Evolutionary conservation across 768 basidiomycete genomes (phyloP).

Genomic region (Clathrus columnatus): DNA sequence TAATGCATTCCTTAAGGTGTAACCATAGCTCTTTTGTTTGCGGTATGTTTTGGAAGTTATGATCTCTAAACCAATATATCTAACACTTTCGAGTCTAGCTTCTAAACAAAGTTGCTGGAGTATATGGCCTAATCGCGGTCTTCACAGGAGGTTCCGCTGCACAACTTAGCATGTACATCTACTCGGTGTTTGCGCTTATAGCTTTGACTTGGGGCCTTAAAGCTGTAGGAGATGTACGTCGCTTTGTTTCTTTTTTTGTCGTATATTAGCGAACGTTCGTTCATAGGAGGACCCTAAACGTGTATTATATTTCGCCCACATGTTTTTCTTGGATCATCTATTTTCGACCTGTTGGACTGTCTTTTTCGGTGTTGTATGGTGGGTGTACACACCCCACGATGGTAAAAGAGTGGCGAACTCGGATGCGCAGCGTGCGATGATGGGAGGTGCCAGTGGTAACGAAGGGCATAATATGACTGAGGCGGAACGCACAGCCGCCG

Average conservation of each 20-base stretch:
- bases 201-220: slow-evolving; percentile 82
- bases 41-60: slow-evolving; percentile 41
- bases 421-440: slow-evolving; percentile 79
- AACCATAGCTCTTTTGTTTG: slow-evolving; percentile 80
- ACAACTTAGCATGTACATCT: slow-evolving; percentile 88
- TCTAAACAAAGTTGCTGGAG: slow-evolving; percentile 95
- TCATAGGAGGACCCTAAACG: slow-evolving; percentile 78
- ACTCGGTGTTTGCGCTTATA: slow-evolving; percentile 76
- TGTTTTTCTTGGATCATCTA: slow-evolving; percentile 88
- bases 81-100: slow-evolving; percentile 33
- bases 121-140: slow-evolving; percentile 91
- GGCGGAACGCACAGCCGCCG: slow-evolving; percentile 60
- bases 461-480: slow-evolving; percentile 46
- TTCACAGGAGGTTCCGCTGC: slow-evolving; percentile 87
- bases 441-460: slow-evolving; percentile 46
- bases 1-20: slow-evolving; percentile 37
- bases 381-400: slow-evolving; percentile 86
- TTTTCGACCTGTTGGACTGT: slow-evolving; percentile 87
- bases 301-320: slow-evolving; percentile 81
- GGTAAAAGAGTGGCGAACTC: slow-evolving; percentile 76
- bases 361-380: slow-evolving; percentile 87
- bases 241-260: slow-evolving; percentile 5
- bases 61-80: neutral
- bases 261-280: slow-evolving; percentile 5
- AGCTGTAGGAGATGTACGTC: slow-evolving; percentile 73